Evolutionary conservation across 148 eudicot genomes (phyloP).

Genomic region (Vaccinium macrocarpon): DNA sequence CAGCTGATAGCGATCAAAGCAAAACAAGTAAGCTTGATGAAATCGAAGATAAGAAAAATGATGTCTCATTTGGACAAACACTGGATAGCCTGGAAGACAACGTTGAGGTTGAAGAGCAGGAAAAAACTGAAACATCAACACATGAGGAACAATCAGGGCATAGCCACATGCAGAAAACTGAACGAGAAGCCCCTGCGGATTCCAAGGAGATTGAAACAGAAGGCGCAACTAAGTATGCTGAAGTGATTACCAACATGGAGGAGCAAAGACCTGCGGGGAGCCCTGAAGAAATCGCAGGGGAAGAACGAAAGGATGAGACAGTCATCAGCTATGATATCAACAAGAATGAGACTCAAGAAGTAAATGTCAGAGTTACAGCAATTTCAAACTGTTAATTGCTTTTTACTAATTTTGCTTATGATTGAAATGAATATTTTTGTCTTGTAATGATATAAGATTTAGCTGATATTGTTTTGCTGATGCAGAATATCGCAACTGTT

Average conservation of each 20-base stretch:
- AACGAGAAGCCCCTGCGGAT: conserved; percentile 17
- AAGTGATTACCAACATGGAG: conserved; percentile 9
- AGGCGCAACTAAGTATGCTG: background rate
- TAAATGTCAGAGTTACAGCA: conserved; percentile 19
- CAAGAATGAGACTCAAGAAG: conserved; percentile 15
- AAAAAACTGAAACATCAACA: conserved; percentile 6
- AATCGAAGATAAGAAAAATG: background rate
- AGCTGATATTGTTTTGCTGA: background rate
- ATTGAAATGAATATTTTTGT: background rate
- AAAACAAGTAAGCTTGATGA: background rate
- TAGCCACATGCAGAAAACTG: conserved; percentile 8
- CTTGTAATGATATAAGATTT: background rate
- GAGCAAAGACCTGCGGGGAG: conserved; percentile 11
- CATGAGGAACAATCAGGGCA: conserved; percentile 7
- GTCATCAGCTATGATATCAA: conserved; percentile 6
- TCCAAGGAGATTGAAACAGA: conserved; percentile 14
- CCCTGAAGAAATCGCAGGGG: conserved; percentile 7
- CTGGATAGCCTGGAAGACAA: background rate
- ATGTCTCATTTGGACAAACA: background rate
- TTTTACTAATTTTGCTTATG: background rate
- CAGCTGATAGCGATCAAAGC: conserved; percentile 10
- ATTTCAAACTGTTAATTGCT: background rate
- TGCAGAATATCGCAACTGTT: conserved; percentile 17
- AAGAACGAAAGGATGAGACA: background rate
- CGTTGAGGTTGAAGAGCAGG: background rate